Conservation (phyloP, 257 asterid species). For the Anisodus tanguticus region DNA sequence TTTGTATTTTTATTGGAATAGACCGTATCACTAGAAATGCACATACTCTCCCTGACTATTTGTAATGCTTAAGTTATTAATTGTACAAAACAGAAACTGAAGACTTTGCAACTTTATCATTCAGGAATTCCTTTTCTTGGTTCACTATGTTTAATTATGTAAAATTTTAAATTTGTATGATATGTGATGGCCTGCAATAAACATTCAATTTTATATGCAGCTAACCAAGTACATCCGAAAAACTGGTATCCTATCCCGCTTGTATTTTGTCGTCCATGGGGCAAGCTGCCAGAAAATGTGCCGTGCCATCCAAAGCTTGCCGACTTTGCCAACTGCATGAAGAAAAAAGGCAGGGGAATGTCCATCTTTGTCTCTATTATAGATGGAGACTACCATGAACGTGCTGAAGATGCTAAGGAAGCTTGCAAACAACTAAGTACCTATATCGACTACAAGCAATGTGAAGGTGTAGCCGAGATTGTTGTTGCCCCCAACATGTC, state of each 20-base stretch:
- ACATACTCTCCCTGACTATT: not conserved
- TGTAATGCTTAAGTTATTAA: not conserved
- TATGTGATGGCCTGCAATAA: not conserved
- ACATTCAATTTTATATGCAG: conserved; percentile 53
- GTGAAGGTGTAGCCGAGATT: conserved; percentile 99
- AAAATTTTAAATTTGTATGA: conserved; percentile 1
- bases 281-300: conserved; percentile 91
- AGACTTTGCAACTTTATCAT: not conserved
- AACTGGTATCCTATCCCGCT: conserved; percentile 99
- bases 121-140: conserved; percentile 6
- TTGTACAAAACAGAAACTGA: conserved; percentile 3
- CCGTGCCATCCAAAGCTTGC: conserved; percentile 99
- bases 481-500: conserved; percentile 95
- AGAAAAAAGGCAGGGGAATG: conserved; percentile 99
- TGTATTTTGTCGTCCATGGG: conserved; percentile 98
- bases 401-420: conserved; percentile 91
- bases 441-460: conserved; percentile 84
- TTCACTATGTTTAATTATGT: conserved; percentile 12
- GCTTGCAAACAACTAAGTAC: conserved; percentile 90
- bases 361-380: conserved; percentile 90
- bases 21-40: not conserved
- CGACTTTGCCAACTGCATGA: conserved; percentile 94
- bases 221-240: conserved; percentile 94
- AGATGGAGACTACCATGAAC: conserved; percentile 91
- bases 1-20: not conserved